Base-by-base conservation (phyloP, 2,329 filamentous ascomycete species). In the Ceratocystis destructans region DNA sequence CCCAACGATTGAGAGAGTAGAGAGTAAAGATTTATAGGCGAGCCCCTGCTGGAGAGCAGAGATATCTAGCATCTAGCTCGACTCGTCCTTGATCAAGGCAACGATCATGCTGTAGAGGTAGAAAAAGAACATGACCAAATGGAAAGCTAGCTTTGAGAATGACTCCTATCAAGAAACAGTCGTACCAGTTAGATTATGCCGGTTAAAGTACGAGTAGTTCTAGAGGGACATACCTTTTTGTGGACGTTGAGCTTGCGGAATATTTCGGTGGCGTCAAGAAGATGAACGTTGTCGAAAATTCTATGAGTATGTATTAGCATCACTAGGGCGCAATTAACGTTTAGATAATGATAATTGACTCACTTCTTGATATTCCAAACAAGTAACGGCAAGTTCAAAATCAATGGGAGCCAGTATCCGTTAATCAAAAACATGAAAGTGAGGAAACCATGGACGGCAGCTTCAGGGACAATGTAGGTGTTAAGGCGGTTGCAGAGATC, bases 81-180 rank as follows among this genome's bases (percentile, higher is more conserved):
- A 85, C 79, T 99, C 94, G 77, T 97, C 94, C 74, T 88, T 87
- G 81, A 99, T 99, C 70, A 99, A 83, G 71, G 94, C 93, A 70
- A 96, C 93, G 72, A 94, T 94, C 89, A 94, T 95, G 87, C 89
- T 95, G 84, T 96, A 96, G 67, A 99, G 88, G 80, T 99, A 99
- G 85, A 97, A 99, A 86, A 99, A 99, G 85, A 99, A 99, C 91
- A 99, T 96, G 79, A 99, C 77, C 69, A 99, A 82, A 78, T 99
- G 94, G 83, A 99, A 99, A 66, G 93, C 94, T 55, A 99, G 89
- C 81, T 99, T 99, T 80, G 94, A 87, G 77, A 99, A 99, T 0
- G 94, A 97, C 85, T 99, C 94, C 92, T 96, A 41, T 55, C 2
- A 12, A 31, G 25, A 48, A 46, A 61, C 12, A 20, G 20, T 4